phyloP scores from a whole-genome alignment of 805 yeast species.

The Saccharomycopsis capsularis region DNA sequence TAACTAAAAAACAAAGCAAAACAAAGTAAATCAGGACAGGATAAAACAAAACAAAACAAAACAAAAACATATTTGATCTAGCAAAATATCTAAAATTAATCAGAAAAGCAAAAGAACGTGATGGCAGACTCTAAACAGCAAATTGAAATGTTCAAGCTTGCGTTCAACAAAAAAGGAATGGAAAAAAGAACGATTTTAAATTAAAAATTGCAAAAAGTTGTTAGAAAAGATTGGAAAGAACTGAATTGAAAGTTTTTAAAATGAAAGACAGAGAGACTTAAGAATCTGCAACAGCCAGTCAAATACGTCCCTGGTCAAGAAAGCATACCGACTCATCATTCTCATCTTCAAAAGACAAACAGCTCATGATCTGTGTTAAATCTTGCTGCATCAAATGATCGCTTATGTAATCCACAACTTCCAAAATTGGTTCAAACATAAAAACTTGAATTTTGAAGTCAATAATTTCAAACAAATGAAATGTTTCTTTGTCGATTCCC shows the following conservation, averaged over 20 bases:
- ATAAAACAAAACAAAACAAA: background rate
- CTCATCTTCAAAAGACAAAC: constrained; percentile 1
- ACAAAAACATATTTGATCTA: background rate
- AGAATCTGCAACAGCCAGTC: no score
- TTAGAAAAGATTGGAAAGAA: no score
- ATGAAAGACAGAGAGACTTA: no score
- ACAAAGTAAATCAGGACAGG: background rate
- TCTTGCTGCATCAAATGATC: constrained; percentile 5
- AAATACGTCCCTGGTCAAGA: no score
- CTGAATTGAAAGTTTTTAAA: no score
- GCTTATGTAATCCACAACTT: background rate
- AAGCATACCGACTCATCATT: background rate
- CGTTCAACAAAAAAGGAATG: no score
- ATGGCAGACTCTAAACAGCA: no score
- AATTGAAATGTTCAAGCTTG: no score
- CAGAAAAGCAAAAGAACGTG: no score
- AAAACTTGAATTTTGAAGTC: constrained; percentile 2
- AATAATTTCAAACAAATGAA: background rate
- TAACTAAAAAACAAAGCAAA: background rate
- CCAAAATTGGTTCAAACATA: constrained; percentile 10
- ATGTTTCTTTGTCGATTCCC: background rate
- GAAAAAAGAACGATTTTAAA: no score
- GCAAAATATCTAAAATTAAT: background rate
- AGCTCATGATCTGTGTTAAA: background rate
- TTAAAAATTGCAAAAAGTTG: no score